phyloP scores from a whole-genome alignment of 2,329 filamentous ascomycete species.

The Sclerotinia trifoliorum region DNA sequence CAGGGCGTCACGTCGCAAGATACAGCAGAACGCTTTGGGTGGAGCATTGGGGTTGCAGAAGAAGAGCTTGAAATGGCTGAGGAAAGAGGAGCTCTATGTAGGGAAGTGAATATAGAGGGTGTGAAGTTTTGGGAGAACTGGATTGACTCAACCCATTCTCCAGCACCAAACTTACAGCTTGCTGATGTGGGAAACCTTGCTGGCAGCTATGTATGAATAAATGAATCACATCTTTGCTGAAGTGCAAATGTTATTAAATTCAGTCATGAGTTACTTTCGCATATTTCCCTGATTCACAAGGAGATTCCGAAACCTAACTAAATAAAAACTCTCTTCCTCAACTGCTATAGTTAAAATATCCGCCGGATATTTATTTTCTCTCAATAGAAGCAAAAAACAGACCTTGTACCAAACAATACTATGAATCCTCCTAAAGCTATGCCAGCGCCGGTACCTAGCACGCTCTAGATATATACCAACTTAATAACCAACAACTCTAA shows the following conservation, averaged over 20 bases:
- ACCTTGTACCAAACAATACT: neutral
- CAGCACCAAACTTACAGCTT: slow-evolving; percentile 19
- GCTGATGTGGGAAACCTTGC: slow-evolving; percentile 20
- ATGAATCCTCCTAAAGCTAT: neutral
- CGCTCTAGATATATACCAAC: neutral
- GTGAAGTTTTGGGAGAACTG: slow-evolving; percentile 88
- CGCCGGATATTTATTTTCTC: neutral
- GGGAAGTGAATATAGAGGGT: slow-evolving; percentile 89
- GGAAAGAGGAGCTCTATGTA: slow-evolving; percentile 80
- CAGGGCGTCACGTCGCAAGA: slow-evolving; percentile 88
- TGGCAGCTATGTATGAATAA: slow-evolving; percentile 11
- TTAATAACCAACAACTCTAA: neutral
- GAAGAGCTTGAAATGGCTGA: slow-evolving; percentile 98
- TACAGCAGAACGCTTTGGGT: slow-evolving; percentile 84
- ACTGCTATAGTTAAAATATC: neutral
- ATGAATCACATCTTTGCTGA: neutral
- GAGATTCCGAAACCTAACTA: neutral
- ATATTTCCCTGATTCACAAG: neutral
- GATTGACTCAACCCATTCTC: slow-evolving; percentile 28
- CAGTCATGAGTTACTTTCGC: neutral
- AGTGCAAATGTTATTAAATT: neutral
- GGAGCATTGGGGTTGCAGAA: slow-evolving; percentile 93
- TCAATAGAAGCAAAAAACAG: neutral
- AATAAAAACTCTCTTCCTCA: neutral
- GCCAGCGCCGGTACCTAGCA: neutral